phyloP scores from a whole-genome alignment of 2,329 filamentous ascomycete genomes.

The Pseudogymnoascus pannorum region DNA sequence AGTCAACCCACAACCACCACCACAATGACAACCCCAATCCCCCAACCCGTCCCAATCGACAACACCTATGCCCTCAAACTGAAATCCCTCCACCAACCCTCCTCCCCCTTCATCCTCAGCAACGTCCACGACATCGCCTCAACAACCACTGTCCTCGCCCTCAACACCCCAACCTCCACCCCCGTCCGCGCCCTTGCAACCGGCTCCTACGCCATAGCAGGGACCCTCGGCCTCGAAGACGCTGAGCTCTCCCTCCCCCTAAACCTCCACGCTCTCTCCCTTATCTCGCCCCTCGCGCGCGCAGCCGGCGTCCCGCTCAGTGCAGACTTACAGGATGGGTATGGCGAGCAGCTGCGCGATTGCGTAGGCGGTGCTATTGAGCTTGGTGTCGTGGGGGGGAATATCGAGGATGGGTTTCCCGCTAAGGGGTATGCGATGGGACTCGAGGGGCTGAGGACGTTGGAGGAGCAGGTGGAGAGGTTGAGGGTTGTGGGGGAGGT shows the following conservation, averaged over 20 bases:
- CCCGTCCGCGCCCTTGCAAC: conserved; percentile 17
- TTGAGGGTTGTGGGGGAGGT: conserved; percentile 37
- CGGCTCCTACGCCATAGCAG: conserved; percentile 42
- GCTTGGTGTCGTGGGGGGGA: conserved; percentile 48
- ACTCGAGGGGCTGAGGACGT: conserved; percentile 27
- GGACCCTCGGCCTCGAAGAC: conserved; percentile 37
- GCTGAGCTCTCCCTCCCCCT: conserved; percentile 42
- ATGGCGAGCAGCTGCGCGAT: conserved; percentile 39
- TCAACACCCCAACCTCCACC: conserved; percentile 28
- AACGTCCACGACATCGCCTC: conserved; percentile 50
- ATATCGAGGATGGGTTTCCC: conserved; percentile 45
- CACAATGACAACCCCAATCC: neutral
- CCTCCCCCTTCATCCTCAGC: conserved; percentile 44
- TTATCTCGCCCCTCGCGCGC: conserved; percentile 37
- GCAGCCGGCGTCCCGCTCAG: conserved; percentile 41
- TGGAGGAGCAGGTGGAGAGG: conserved; percentile 40
- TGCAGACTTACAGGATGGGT: conserved; percentile 55
- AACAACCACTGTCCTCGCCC: conserved; percentile 37
- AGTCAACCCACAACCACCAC: neutral
- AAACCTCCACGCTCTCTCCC: conserved; percentile 41
- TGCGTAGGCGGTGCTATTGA: conserved; percentile 40
- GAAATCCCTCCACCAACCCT: conserved; percentile 42
- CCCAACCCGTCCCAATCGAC: neutral
- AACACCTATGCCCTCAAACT: conserved; percentile 25
- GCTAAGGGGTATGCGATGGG: conserved; percentile 24